Evolutionary conservation across 305 asterid genomes (phyloP).

Genomic region (Fraxinus xanthoxyloides): DNA sequence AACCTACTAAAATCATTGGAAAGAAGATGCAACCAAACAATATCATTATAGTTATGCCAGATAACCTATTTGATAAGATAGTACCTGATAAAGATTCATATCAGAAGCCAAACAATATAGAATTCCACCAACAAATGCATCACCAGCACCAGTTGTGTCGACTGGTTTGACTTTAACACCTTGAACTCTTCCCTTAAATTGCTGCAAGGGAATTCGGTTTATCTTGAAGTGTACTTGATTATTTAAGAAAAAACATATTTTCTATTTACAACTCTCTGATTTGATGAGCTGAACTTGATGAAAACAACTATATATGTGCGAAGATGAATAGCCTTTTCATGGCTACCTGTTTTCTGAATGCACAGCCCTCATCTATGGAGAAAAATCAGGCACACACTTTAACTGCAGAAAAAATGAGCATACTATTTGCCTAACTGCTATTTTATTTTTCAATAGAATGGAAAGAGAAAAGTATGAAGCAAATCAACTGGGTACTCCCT

Average conservation of each 20-base stretch:
- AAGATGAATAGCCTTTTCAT: not conserved
- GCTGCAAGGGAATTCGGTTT: constrained; percentile 34
- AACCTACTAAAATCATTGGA: not conserved
- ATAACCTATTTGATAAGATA: not conserved
- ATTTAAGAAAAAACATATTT: not conserved
- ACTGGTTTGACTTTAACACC: constrained; percentile 60
- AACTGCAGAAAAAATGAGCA: not conserved
- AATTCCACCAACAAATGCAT: constrained; percentile 81
- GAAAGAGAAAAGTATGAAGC: not conserved
- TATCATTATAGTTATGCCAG: not conserved
- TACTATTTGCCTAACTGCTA: not conserved
- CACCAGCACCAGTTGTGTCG: constrained; percentile 97
- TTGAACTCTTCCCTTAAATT: constrained; percentile 77
- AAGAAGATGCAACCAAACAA: not conserved
- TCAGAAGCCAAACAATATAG: constrained; percentile 61
- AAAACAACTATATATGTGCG: not conserved
- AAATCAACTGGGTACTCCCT: not conserved
- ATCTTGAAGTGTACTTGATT: not conserved
- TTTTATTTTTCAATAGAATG: constrained; percentile 5
- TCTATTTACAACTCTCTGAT: not conserved
- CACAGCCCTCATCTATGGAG: not conserved
- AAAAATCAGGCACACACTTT: not conserved
- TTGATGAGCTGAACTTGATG: not conserved
- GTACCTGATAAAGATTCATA: constrained; percentile 56
- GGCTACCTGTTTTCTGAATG: not conserved